Evolutionary conservation across 441 rosid genomes (phyloP).

Genomic region (Daphne laureola): DNA sequence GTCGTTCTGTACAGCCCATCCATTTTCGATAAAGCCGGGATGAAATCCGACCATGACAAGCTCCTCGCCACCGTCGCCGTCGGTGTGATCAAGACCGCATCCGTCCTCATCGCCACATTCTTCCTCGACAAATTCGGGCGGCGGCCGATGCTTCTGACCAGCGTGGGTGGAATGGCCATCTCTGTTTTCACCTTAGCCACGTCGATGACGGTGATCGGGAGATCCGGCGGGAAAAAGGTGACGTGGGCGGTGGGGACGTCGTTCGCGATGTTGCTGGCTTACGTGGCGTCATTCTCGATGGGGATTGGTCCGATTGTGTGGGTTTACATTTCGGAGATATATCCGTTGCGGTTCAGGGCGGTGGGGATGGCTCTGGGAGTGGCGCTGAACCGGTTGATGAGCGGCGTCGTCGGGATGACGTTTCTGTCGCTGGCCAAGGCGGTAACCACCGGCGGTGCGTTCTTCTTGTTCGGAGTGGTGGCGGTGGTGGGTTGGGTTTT

Average conservation of each 20-base stretch:
- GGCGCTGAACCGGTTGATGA: conserved; percentile 45
- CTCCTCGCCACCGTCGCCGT: conserved; percentile 36
- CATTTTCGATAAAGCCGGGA: conserved; percentile 48
- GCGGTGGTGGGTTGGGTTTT: conserved; percentile 28
- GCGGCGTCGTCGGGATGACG: conserved; percentile 46
- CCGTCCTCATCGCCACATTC: conserved; percentile 26
- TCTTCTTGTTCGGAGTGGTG: conserved; percentile 31
- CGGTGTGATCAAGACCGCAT: conserved; percentile 38
- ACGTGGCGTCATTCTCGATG: too few relatives aligned
- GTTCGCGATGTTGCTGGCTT: too few relatives aligned
- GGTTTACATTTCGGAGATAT: conserved; percentile 44
- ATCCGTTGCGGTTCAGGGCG: conserved; percentile 38
- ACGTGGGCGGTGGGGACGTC: conserved; percentile 24
- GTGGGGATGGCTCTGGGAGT: conserved; percentile 38
- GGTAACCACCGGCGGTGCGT: conserved; percentile 38
- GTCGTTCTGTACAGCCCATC: conserved; percentile 53
- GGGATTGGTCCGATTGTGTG: conserved; percentile 20
- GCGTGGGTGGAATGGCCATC: conserved; percentile 32
- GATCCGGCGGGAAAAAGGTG: conserved; percentile 13
- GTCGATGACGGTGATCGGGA: conserved; percentile 8
- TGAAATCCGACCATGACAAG: conserved; percentile 19
- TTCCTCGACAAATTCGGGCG: conserved; percentile 41
- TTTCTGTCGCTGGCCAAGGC: conserved; percentile 24
- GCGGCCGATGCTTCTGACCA: conserved; percentile 37
- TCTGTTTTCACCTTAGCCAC: conserved; percentile 29